These are phyloP conservation scores for Liriodendron chinense DNA, from an alignment of 164 flowering plant genomes.

Conservation along the genomic window DNA sequence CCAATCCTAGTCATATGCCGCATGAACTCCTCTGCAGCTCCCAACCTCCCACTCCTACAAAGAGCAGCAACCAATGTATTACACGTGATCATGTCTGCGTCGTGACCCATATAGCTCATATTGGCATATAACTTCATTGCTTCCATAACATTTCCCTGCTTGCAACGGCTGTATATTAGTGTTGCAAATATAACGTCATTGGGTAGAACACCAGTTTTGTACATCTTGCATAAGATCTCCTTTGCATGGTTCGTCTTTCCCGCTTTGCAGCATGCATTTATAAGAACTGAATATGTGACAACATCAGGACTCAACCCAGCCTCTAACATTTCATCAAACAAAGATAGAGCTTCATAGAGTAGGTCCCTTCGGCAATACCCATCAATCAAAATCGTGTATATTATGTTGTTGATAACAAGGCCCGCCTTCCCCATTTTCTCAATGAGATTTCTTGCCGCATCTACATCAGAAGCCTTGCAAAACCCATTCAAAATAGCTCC, in stretches of 20 bases:
- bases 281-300: slow-evolving; percentile 68
- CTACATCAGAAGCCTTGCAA: slow-evolving; percentile 53
- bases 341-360: slow-evolving; percentile 40
- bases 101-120: slow-evolving; percentile 44
- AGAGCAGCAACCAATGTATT: slow-evolving; percentile 54
- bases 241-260: slow-evolving; percentile 42
- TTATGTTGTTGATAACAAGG: slow-evolving; percentile 26
- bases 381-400: slow-evolving; percentile 65
- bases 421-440: slow-evolving; percentile 51
- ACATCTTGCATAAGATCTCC: slow-evolving; percentile 66
- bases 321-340: slow-evolving; percentile 47
- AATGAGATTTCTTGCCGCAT: slow-evolving; percentile 43
- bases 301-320: slow-evolving; percentile 55
- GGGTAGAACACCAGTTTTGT: slow-evolving; percentile 43
- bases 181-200: slow-evolving; percentile 53
- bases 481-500: slow-evolving; percentile 69
- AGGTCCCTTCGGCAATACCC: slow-evolving; percentile 54
- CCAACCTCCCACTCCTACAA: slow-evolving; percentile 48
- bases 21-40: slow-evolving; percentile 65
- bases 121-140: slow-evolving; percentile 47
- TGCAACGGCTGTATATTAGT: slow-evolving; percentile 57
- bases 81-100: slow-evolving; percentile 45
- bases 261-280: slow-evolving; percentile 62
- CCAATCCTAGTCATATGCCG: slow-evolving; percentile 52
- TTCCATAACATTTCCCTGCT: slow-evolving; percentile 38